Base-by-base conservation (phyloP, 441 rosid species). In the Kokia cookei region DNA sequence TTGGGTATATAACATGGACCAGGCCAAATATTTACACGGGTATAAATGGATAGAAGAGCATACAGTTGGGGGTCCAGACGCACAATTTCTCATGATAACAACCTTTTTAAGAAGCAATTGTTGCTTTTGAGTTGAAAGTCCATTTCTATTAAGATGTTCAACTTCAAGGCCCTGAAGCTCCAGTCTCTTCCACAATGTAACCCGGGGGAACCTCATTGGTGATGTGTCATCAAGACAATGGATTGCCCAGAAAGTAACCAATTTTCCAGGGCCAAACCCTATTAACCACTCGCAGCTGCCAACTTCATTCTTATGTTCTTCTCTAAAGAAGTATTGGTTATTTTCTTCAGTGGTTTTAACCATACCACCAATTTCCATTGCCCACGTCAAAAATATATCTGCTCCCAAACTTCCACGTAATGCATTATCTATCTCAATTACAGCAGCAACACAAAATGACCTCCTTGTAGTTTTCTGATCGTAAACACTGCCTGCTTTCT, bases 211-310 rank as follows among this genome's bases (percentile, higher is more conserved):
- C 86, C 97, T 87, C 84, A 91, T 64, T 54, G 97, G 97, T 55
- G 93, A 87, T 42, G 81, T 74, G 76, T 91, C 97, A 79, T 95
- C 98, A 77, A 95, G 96, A 82, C 97, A 90, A 77, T 93, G 97
- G 78, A 95, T 80, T 73, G 97, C 92, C 99, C 99, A 95, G 80
- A 90, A 88, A 72, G 89, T 84, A 77, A 87, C 83, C 37, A 75
- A 74, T 8, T 77, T 80, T 76, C 94, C 93, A 72, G 97, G 95
- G 78, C 97, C 95, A 81, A 87, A 85, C 75, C 97, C 98, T 78
- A 96, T 86, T 76, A 96, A 80, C 99, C 99, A 96, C 77, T 90
- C 99, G 79, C 97, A 90, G 60, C 71, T 80, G 57, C 95, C 93
- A 77, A 82, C 77, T 43, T 86, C 91, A 68, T 71, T 82, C 13